Percentiles rank a stretch among this genome's conserved stretches.
These are phyloP conservation scores for Pleurotus sapidus DNA, from an alignment of 768 basidiomycete species.

Conservation along the genomic window DNA sequence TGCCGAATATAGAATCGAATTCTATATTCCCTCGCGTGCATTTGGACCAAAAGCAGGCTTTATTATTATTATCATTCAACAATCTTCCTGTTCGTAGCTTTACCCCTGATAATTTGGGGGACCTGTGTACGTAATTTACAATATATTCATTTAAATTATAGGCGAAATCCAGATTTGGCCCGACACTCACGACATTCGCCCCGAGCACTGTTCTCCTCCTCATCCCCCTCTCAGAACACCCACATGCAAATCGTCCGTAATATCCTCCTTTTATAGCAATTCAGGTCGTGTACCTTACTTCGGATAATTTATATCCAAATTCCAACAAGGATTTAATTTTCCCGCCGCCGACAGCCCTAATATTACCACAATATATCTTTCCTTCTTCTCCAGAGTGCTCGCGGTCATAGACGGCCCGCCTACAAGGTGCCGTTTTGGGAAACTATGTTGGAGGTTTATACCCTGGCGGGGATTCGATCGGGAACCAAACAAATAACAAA, in stretches of 20 bases:
- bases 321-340: slow-evolving; percentile 22
- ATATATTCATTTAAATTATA: slow-evolving; percentile 21
- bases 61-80: slow-evolving; percentile 56
- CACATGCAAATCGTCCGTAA: no score
- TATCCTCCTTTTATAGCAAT: not conserved
- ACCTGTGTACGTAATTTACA: slow-evolving; percentile 57
- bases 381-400: not conserved
- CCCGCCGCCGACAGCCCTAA: slow-evolving; percentile 24
- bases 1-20: slow-evolving; percentile 66
- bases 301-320: slow-evolving; percentile 18
- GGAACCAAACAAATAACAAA: slow-evolving; percentile 14
- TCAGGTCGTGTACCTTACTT: slow-evolving; percentile 19
- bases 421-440: no score
- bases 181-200: not conserved
- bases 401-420: no score
- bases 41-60: slow-evolving; percentile 51
- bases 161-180: slow-evolving; percentile 32
- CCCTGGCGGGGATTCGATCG: slow-evolving; percentile 5
- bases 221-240: not conserved
- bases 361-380: slow-evolving; percentile 9
- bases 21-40: slow-evolving; percentile 59
- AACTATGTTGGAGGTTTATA: not conserved
- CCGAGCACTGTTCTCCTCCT: not conserved
- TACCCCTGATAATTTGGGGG: slow-evolving; percentile 59
- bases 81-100: slow-evolving; percentile 47